Conservation (phyloP, 169 alveolate species). For the Cyclospora cayetanensis region DNA sequence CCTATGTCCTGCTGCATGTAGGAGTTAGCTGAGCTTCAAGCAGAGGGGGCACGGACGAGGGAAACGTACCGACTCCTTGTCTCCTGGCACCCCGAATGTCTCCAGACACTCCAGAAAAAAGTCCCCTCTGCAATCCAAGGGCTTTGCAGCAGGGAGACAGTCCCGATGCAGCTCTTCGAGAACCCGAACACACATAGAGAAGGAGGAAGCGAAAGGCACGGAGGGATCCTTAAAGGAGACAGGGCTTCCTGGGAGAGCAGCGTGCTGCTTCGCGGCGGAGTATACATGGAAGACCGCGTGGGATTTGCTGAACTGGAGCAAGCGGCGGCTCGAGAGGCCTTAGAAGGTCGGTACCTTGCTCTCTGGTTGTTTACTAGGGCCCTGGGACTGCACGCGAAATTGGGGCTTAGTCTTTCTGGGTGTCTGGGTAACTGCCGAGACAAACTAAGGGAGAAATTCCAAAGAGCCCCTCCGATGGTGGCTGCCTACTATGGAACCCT, state of each 20-base stretch:
- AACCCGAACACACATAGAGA: too few species aligned
- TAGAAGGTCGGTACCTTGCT: conserved; percentile 57
- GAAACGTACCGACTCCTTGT: neutral
- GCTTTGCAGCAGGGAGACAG: neutral
- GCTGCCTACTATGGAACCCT: conserved; percentile 61
- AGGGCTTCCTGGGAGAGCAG: neutral
- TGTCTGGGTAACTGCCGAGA: conserved; percentile 46
- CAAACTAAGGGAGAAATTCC: conserved; percentile 6
- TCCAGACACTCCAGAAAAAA: conserved; percentile 16
- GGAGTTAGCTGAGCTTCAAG: conserved; percentile 10
- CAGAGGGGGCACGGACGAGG: neutral
- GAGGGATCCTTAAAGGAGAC: too few species aligned
- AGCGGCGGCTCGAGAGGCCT: neutral
- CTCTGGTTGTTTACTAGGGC: conserved; percentile 62
- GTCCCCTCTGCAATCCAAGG: conserved; percentile 5
- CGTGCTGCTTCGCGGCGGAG: conserved; percentile 60
- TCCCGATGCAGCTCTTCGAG: conserved; percentile 34
- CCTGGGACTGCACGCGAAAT: conserved; percentile 38
- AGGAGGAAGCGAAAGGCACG: too few species aligned
- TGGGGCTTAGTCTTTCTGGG: conserved; percentile 32
- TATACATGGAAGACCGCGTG: conserved; percentile 57
- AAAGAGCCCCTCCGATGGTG: conserved; percentile 25
- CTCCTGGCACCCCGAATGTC: conserved; percentile 40
- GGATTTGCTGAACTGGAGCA: conserved; percentile 5
- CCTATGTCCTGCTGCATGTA: too few species aligned